These are phyloP conservation scores for Zymoseptoria tritici DNA, from an alignment of 2,329 filamentous ascomycete species.

Conservation along the genomic window DNA sequence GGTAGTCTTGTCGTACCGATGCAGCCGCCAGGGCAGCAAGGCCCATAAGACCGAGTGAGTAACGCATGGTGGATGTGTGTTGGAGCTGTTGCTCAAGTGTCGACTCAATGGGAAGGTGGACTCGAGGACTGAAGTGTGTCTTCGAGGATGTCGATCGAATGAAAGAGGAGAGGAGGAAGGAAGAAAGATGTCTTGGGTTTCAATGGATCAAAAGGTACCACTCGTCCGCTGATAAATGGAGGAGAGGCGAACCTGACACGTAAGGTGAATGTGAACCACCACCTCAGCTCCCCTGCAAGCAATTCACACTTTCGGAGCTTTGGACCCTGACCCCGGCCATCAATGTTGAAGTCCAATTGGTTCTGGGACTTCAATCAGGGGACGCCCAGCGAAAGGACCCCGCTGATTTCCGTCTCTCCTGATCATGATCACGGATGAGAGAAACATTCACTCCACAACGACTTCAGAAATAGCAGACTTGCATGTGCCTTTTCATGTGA, in stretches of 20 bases:
- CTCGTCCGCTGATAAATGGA: background rate
- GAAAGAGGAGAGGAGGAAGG: background rate
- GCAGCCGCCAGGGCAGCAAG: slow-evolving; percentile 55
- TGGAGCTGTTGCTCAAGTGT: background rate
- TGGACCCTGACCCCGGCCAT: no score
- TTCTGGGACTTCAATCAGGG: no score
- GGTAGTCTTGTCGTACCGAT: slow-evolving; percentile 30
- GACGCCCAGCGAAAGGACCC: no score
- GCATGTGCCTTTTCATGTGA: background rate
- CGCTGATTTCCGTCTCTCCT: no score
- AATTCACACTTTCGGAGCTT: no score
- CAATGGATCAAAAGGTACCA: background rate
- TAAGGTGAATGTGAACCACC: background rate
- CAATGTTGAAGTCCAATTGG: no score
- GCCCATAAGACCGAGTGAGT: slow-evolving; percentile 36
- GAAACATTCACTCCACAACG: no score
- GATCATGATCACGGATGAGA: no score
- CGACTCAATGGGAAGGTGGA: slow-evolving; percentile 1
- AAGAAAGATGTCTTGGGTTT: background rate
- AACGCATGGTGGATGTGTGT: slow-evolving; percentile 16
- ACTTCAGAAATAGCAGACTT: background rate
- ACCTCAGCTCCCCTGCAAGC: no score
- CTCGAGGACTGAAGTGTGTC: background rate
- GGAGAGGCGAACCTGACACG: background rate
- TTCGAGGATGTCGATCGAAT: background rate